Evolutionary conservation across 1,284 basidiomycete genomes (phyloP), one percentile per base, ranked within the genome.

Genomic region (Gymnopus androsaceus): DNA sequence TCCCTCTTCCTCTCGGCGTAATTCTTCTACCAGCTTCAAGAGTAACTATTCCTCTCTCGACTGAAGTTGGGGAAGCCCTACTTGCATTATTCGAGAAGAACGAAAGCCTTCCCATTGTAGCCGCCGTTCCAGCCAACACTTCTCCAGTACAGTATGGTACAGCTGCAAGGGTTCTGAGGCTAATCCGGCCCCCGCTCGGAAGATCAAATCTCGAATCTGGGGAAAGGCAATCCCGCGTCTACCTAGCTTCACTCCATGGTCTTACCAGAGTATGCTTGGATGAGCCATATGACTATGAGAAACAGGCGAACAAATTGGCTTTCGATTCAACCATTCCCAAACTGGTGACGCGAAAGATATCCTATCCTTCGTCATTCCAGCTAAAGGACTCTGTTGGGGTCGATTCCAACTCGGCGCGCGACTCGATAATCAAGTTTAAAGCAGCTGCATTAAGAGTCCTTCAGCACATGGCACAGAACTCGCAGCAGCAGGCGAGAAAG

Each of bases 1-100:
- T 91, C 45, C 75, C 79, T 1, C 79, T 91, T 36, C 78, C 82
- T 0, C 75, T 85, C 61, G 89, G 89, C 0, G 71, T 81, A 48
- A 70, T 91, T 55, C 79, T 91, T 21, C 77, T 91, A 11, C 89
- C 88, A 0, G 81, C 81, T 2, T 81, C 85, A 0, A 73, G 85
- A 5, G 70, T 87, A 49, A 84, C 87, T 0, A 67, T 90, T 53
- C 82, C 85, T 2, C 75, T 91, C 19, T 74, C 79, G 27, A 76
- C 72, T 21, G 61, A 74, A 9, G 75, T 83, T 41, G 88, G 84
- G 27, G 83, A 87, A 60, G 79, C 75, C 14, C 68, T 90, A 3
- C 72, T 87, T 30, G 67, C 78, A 0, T 76, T 87, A 59, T 79
- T 88, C 51, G 82, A 87, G 47, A 77, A 82, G 41, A 80, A 83